Evolutionary conservation across 2,329 filamentous ascomycete genomes (phyloP), one percentile per base, ranked within the genome.

Genomic region (Ophiostoma australiae): DNA sequence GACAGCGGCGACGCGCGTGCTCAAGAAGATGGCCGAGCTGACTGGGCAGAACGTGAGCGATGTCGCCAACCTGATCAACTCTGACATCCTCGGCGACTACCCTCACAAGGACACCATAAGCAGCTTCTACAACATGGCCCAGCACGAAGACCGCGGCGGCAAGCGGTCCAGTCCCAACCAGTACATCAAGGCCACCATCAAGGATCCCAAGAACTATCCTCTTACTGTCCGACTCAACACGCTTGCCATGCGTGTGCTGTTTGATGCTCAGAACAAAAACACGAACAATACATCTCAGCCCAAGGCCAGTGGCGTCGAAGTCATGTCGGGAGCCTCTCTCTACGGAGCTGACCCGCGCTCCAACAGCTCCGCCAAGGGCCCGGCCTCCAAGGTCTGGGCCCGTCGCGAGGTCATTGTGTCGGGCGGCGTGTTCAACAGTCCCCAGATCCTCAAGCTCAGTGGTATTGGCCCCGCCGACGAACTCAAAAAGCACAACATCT

Each of bases 21-120:
- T 48, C 44, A 48, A 48, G 17, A 48, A 48, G 44, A 48, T 48
- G 44, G 83, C 84, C 72, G 81, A 83, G 70, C 79, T 86, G 27
- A 83, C 85, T 72, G 80, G 76, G 27, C 81, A 80, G 73, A 77
- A 80, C 55, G 78, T 79, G 52, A 70, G 71, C 65, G 67, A 73
- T 39, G 69, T 72, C 7, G 71, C 70, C 68, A 70, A 68, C 58
- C 71, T 73, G 31, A 39, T 72, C 63, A 61, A 70, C 71, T 69
- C 72, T 70, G 74, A 75, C 69, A 72, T 75, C 23, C 69, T 74
- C 27, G 73, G 68, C n/a, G 68, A 58, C 63, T 69, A 72, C 31
- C 65, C 71, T 2, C 41, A 72, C 70, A 71, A 72, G 39, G 73
- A 74, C 44, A 48, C 20, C 5, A 48, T 48, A 1, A 48, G 44